Evolutionary conservation across 208 protist genomes (phyloP), one percentile per base, ranked within the genome.

Genomic region (Herpetomonas samuelpessoai): DNA sequence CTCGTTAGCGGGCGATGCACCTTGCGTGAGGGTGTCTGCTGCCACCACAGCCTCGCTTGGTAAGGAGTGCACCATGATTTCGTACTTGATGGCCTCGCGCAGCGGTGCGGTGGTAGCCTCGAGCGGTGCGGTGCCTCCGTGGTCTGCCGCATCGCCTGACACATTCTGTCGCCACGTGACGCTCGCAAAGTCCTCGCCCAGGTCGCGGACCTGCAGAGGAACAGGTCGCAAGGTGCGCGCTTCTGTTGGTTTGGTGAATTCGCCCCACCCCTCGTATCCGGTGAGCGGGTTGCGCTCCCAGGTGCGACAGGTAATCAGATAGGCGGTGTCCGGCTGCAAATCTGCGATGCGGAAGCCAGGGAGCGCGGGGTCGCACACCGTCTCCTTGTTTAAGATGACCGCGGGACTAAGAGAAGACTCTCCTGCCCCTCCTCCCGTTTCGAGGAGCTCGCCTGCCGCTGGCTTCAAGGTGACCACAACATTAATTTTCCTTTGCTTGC

Each of bases 121-220:
- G 3, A 1, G 25, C 14, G 28, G 31, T 21, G 9, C 55, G 6
- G 45, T 47, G 26, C 24, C 21, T 58, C 52, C 25, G 12, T 28
- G 24, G 7, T 47, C 35, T 21, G 2, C 12, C n/a, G 44, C 27
- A 28, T 7, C 44, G 49, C 52, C 38, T 2, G 68, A 59, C 1
- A 94, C 65, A 9, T 71, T 85, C 31, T 83, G 85, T 12, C 65
- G 66, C 89, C 92, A 97, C 30, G 76, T 61, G 28, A 97, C 24
- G 51, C 91, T 86, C 0, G 80, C 85, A 65, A 96, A 96, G 54
- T 96, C 83, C 61, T 97, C 92, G 39, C 92, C 92, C 49, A 97
- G 61, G 49, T 97, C 88, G 67, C 68, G 82, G 14, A 93, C 68
- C 38, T 90, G 74, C 55, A 97, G 58, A 27, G 62, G 71, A 24